Base-by-base conservation (phyloP, 2,329 filamentous ascomycete genomes). In the Myriosclerotinia scirpicola region DNA sequence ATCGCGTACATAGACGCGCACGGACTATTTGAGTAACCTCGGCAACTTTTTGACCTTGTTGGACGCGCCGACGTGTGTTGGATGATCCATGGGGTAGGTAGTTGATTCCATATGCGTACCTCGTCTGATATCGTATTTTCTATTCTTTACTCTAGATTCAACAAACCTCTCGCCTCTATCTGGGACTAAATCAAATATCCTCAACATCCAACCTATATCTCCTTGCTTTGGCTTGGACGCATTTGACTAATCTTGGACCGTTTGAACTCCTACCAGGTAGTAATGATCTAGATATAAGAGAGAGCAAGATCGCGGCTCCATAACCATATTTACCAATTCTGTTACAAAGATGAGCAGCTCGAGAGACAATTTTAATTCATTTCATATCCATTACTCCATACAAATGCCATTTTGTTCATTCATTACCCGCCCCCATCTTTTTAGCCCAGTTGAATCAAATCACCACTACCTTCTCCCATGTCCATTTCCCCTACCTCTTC, bases 401-500 rank as follows among this genome's bases (percentile, higher is more conserved):
- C 34, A 48, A n/a, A 40, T 65, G 53, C 63, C 26, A 44, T 48
- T 38, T 61, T 38, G 38, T 40, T 52, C 48, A 61, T 11, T 50
- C 44, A 50, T 61, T 65, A 50, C 42, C 20, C 15, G 9, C 26
- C 17, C 17, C 17, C 52, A 20, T 64, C 50, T 22, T 54, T 50
- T 50, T 20, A 14, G 9, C 22, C 55, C 14, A 40, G 4, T 26
- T 20, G 56, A 36, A 60, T 12, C 12, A 20, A 20, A 55, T n/a
- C 17, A 20, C 42, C 11, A 5, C 26, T 30, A 50, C 60, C 52
- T 60, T 38, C 54, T 59, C 30, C 44, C 40, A 60, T 65, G 63
- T 6, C 63, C 54, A 34, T 60, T 60, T 15, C 69, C 69, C 15
- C 69, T 72, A 20, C 74, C 72, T 58, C 72, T 70, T 44, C 54